Conservation (phyloP, 257 asterid genomes). For the Solanum peruvianum region DNA sequence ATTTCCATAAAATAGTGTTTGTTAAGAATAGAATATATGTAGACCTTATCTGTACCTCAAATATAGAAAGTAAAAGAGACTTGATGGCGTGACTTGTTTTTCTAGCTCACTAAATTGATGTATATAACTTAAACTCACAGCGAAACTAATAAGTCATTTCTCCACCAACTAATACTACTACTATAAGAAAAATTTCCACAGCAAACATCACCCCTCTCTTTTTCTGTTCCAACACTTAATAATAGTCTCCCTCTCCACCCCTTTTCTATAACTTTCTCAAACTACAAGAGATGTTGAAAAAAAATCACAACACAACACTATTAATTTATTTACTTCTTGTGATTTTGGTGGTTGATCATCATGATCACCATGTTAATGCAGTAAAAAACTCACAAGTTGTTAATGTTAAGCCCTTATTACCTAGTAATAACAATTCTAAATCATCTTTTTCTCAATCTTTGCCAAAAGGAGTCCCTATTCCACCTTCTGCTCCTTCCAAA, state of each 20-base stretch:
- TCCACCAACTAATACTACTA: background rate
- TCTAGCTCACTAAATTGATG: background rate
- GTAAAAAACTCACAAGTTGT: background rate
- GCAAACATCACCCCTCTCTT: background rate
- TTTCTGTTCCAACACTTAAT: background rate
- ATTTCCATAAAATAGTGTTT: background rate
- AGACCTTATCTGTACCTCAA: background rate
- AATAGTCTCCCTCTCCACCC: background rate
- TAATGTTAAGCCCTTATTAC: background rate
- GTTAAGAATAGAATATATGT: background rate
- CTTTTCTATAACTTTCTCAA: background rate
- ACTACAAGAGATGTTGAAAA: background rate
- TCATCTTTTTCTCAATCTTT: background rate
- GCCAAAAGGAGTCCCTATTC: background rate
- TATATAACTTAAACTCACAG: background rate
- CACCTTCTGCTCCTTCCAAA: slow-evolving; percentile 2
- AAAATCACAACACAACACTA: background rate
- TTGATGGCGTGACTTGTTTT: background rate
- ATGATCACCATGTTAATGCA: background rate
- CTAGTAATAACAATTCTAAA: background rate
- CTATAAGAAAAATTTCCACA: background rate
- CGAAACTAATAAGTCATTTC: background rate
- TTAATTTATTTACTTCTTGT: background rate
- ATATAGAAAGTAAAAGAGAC: background rate
- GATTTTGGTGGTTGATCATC: background rate